phyloP scores from a whole-genome alignment of 441 rosid genomes.

The Pelargonium citronellum region DNA sequence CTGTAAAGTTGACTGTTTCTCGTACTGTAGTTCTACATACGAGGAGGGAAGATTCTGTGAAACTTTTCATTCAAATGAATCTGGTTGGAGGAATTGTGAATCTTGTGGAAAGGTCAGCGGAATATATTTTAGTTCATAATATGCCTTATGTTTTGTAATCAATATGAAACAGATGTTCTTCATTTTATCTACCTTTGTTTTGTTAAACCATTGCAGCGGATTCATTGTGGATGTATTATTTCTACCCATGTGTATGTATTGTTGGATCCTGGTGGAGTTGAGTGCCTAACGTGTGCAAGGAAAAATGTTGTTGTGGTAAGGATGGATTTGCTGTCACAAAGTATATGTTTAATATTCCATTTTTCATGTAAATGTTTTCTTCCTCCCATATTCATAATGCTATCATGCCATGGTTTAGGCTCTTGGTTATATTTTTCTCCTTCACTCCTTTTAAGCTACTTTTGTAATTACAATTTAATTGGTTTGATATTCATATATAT shows the following conservation, averaged over 20 bases:
- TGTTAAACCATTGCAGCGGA: conserved; percentile 42
- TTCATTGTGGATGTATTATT: conserved; percentile 96
- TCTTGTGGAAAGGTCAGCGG: conserved; percentile 80
- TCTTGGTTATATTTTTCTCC: neutral
- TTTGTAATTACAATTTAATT: neutral
- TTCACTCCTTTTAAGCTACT: neutral
- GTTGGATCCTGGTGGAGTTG: conserved; percentile 94
- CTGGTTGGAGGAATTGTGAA: conserved; percentile 93
- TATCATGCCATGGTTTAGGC: neutral
- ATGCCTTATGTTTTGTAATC: conserved; percentile 12
- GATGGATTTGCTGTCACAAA: conserved; percentile 18
- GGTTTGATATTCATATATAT: neutral
- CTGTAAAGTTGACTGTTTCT: conserved; percentile 11
- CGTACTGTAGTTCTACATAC: conserved; percentile 50
- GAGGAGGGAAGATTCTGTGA: conserved; percentile 88
- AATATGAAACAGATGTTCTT: conserved; percentile 12
- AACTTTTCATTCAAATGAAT: conserved; percentile 53
- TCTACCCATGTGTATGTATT: conserved; percentile 48
- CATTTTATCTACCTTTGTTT: conserved; percentile 6
- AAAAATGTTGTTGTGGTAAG: conserved; percentile 57
- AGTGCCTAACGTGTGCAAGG: conserved; percentile 70
- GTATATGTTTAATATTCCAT: neutral
- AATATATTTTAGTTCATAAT: conserved; percentile 16
- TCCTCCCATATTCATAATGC: neutral
- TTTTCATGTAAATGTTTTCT: conserved; percentile 5